A percentile compares a stretch with the other conserved stretches of the same genome.
These are phyloP conservation scores for Viola odorata DNA, from an alignment of 345 rosid genomes.

Conservation along the genomic window DNA sequence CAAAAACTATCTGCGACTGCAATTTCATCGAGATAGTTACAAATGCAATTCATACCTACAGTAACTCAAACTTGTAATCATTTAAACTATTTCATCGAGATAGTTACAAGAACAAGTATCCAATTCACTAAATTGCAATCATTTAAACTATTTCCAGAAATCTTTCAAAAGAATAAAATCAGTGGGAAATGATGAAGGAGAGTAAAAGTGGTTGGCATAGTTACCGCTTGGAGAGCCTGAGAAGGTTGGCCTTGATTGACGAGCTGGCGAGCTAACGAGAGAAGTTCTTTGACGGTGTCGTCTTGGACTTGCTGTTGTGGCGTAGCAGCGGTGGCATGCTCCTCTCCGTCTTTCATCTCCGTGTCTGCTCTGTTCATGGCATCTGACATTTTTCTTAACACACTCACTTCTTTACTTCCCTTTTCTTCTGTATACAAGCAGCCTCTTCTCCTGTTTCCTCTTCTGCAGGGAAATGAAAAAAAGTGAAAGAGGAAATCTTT, in stretches of 20 bases:
- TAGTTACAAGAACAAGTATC: too few relatives aligned
- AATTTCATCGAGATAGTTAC: too few relatives aligned
- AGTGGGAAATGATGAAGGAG: not conserved
- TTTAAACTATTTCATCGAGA: too few relatives aligned
- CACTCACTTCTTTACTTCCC: not conserved
- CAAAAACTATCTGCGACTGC: too few relatives aligned
- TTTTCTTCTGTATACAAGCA: not conserved
- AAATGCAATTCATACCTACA: too few relatives aligned
- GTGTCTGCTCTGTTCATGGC: constrained; percentile 38
- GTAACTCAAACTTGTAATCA: too few relatives aligned
- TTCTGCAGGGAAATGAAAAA: not conserved
- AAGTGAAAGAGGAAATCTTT: not conserved
- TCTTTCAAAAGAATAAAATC: not conserved
- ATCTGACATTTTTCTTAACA: constrained; percentile 15
- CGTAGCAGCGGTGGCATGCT: constrained; percentile 10
- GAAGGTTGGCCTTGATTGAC: constrained; percentile 74
- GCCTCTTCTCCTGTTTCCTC: not conserved
- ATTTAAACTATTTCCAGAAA: too few relatives aligned
- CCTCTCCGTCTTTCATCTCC: constrained; percentile 49
- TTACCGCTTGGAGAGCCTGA: constrained; percentile 89
- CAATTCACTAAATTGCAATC: not conserved
- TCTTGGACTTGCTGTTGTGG: constrained; percentile 17
- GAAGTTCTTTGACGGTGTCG: constrained; percentile 36
- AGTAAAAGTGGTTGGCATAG: not conserved
- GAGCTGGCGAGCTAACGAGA: constrained; percentile 63